Base-by-base conservation (phyloP, 139 green algal genomes). In the Ettlia oleoabundans region DNA sequence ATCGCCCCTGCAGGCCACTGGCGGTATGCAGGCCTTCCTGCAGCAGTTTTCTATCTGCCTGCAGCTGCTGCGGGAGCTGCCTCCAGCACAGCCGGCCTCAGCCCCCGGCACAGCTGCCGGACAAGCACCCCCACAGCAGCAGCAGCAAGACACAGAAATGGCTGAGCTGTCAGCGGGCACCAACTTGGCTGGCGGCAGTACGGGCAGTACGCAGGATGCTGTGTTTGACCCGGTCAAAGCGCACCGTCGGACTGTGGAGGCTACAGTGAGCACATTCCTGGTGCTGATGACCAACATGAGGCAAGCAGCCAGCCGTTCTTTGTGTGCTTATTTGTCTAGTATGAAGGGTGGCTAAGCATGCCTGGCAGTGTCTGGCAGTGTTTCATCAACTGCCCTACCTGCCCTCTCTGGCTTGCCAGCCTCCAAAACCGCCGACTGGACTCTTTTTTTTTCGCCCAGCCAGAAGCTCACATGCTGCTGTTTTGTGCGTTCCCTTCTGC, bases 201-300 rank as follows among this genome's bases (percentile, higher is more conserved):
- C 52, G 2, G 53, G 53, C 53, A 18, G 30, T 26, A 30, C 21
- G 13, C 37, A 38, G 26, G 40, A 4, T 15, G 30, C 69, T 19
- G 42, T 2, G 2, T 21, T 71, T 40, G 65, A 76, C 47, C 51
- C 43, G 19, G 66, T 4, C 4, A 53, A 38, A 0, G 58, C 68
- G 79, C 79, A 84, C 79, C 79, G 79, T 3, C 38, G 32, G 19
- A 61, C 32, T 38, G 47, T 79, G 68, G 88, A 89, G 83, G 73
- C 41, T 19, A 19, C 80, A 0, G 62, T 82, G 61, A 42, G 66
- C 51, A 72, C 81, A 24, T 84, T 89, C 33, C 79, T 92, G 40
- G 81, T 66, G 47, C 76, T 94, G 1, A 91, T 92, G 61, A 89
- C 93, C 66, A 91, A 95, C 81, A 84, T 97, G 71, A 76, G 63